These are phyloP conservation scores for Calonectria pteridis DNA, from an alignment of 2,329 filamentous ascomycete genomes.

Conservation along the genomic window DNA sequence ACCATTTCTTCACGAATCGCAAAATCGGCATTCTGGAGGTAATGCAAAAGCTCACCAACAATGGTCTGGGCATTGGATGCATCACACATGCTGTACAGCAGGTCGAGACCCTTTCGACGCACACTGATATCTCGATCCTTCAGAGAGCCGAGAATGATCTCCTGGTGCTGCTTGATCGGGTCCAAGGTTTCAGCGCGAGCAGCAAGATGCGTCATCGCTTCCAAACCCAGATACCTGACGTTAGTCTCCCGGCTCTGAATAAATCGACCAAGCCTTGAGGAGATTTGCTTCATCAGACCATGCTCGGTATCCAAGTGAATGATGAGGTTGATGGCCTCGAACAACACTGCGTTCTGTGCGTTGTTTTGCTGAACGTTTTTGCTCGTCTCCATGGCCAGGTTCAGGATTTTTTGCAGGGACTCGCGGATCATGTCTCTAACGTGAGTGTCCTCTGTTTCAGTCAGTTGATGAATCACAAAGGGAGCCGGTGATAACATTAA, in stretches of 20 bases:
- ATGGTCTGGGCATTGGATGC: conserved; percentile 93
- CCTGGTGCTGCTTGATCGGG: conserved; percentile 98
- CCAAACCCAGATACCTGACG: conserved; percentile 92
- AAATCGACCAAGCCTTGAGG: conserved; percentile 89
- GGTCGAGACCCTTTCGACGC: conserved; percentile 91
- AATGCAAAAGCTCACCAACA: conserved; percentile 92
- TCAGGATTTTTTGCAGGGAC: conserved; percentile 90
- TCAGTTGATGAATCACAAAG: conserved; percentile 15
- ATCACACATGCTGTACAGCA: conserved; percentile 99
- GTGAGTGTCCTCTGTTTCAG: conserved; percentile 84
- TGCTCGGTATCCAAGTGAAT: conserved; percentile 98
- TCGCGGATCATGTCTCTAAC: conserved; percentile 92
- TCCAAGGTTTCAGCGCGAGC: conserved; percentile 94
- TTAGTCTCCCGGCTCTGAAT: conserved; percentile 98
- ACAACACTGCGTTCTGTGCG: conserved; percentile 96
- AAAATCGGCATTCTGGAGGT: conserved; percentile 96
- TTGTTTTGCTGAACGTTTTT: conserved; percentile 99
- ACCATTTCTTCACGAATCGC: conserved; percentile 99
- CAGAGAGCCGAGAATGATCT: conserved; percentile 93
- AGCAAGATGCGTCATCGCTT: conserved; percentile 98
- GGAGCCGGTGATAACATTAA: background rate
- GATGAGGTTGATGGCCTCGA: conserved; percentile 98
- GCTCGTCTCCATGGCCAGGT: conserved; percentile 90
- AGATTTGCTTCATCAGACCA: conserved; percentile 95
- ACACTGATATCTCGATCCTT: conserved; percentile 98